A percentile compares a stretch with the other conserved stretches of the same genome.
Evolutionary conservation across 345 rosid species (phyloP).

Genomic region (Gossypium sturtianum): DNA sequence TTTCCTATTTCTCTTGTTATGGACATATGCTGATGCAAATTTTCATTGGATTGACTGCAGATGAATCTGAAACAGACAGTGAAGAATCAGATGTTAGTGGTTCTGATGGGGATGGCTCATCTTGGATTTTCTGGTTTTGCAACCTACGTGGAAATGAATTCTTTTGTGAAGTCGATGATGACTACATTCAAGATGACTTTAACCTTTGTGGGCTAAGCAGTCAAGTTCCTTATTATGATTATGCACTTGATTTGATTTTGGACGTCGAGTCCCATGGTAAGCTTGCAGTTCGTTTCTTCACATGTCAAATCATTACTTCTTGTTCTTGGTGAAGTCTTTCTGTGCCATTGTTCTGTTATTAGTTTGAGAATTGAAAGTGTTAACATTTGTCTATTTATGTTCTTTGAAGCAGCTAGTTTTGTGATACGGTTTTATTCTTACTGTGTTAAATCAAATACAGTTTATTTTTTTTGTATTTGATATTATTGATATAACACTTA

Average conservation of each 20-base stretch:
- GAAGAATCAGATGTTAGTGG: conserved; percentile 97
- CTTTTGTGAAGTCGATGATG: conserved; percentile 99
- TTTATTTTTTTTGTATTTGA: too few relatives aligned
- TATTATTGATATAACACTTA: background rate
- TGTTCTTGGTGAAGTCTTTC: background rate
- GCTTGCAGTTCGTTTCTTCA: conserved; percentile 37
- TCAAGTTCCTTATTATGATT: conserved; percentile 97
- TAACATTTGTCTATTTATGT: background rate
- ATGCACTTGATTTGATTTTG: conserved; percentile 94
- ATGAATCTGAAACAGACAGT: conserved; percentile 86
- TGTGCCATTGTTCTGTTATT: background rate
- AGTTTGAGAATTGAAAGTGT: background rate
- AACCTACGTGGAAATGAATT: conserved; percentile 92
- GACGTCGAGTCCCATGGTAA: conserved; percentile 92
- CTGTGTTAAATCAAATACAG: background rate
- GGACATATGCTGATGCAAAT: background rate
- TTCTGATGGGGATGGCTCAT: conserved; percentile 94
- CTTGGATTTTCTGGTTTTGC: conserved; percentile 98
- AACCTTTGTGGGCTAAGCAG: conserved; percentile 90
- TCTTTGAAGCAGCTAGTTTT: background rate
- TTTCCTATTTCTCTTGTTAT: background rate
- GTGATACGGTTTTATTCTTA: background rate
- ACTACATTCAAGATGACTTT: conserved; percentile 95
- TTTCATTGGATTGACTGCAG: conserved; percentile 28
- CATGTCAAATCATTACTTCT: conserved; percentile 45